Evolutionary conservation across 768 basidiomycete genomes (phyloP).

Genomic region (Pleurotus djamor): DNA sequence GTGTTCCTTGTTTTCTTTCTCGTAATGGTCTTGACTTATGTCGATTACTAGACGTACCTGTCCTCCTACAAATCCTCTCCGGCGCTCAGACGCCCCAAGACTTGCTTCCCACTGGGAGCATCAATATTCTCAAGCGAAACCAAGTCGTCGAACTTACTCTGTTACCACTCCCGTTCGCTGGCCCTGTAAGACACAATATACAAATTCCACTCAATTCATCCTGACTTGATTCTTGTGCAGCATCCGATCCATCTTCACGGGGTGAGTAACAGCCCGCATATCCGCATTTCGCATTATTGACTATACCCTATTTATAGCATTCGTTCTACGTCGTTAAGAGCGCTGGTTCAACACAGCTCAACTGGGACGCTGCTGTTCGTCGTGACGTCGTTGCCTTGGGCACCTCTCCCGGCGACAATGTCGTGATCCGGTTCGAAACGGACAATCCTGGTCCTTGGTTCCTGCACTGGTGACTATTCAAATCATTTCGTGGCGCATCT

Average conservation of each 20-base stretch:
- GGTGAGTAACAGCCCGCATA: slow-evolving; percentile 15
- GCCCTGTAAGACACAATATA: slow-evolving; percentile 24
- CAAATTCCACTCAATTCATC: not conserved
- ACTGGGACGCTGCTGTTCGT: slow-evolving; percentile 36
- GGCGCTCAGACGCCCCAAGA: slow-evolving; percentile 21
- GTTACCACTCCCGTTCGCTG: slow-evolving; percentile 31
- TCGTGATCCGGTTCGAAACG: slow-evolving; percentile 47
- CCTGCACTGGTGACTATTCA: slow-evolving; percentile 27
- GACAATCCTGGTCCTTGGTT: slow-evolving; percentile 53
- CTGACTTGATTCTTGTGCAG: not conserved
- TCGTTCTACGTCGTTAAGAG: slow-evolving; percentile 38
- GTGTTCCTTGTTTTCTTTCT: not conserved
- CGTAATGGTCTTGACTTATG: slow-evolving; percentile 15
- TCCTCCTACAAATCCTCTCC: slow-evolving; percentile 12
- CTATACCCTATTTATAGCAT: slow-evolving; percentile 19
- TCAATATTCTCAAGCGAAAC: slow-evolving; percentile 39
- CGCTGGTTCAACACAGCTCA: slow-evolving; percentile 29
- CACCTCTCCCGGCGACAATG: slow-evolving; percentile 23
- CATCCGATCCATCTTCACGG: slow-evolving; percentile 7
- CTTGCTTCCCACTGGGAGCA: slow-evolving; percentile 34
- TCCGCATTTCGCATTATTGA: not conserved
- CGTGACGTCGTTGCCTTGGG: slow-evolving; percentile 34
- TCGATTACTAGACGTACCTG: slow-evolving; percentile 22
- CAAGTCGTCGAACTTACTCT: slow-evolving; percentile 46
- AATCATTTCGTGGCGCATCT: not conserved